These are phyloP conservation scores for Angomonas desouzai DNA, from an alignment of 208 protist genomes.

Conservation along the genomic window DNA sequence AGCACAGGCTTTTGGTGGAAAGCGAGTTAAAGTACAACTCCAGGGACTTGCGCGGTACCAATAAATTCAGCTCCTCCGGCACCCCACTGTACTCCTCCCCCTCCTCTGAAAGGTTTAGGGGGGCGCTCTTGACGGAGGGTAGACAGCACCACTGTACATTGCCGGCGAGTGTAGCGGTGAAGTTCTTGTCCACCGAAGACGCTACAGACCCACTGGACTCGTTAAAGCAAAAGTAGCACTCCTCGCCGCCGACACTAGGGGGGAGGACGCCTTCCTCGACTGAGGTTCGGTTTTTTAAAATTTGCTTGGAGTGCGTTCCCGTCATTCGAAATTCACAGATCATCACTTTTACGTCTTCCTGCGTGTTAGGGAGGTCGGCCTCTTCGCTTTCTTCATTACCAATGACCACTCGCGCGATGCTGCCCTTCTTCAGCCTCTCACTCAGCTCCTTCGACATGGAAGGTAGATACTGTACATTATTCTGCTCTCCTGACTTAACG, in stretches of 20 bases:
- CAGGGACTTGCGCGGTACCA: not conserved
- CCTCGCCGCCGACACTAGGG: conserved; percentile 15
- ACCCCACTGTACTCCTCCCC: not conserved
- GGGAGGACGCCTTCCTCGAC: conserved; percentile 33
- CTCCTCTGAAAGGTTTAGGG: conserved; percentile 8
- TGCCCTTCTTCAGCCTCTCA: not conserved
- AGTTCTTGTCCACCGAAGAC: conserved; percentile 25
- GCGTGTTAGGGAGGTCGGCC: not conserved
- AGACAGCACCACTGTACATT: conserved; percentile 30
- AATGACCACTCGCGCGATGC: conserved; percentile 15
- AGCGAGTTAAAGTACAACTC: conserved; percentile 5
- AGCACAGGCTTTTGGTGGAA: conserved; percentile 12
- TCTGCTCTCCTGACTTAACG: conserved; percentile 32
- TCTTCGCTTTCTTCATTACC: conserved; percentile 1
- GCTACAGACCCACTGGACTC: conserved; percentile 29
- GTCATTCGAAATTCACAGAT: conserved; percentile 25
- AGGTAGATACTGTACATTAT: conserved; percentile 20
- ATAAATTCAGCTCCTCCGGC: not conserved
- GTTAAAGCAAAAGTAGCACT: conserved; percentile 34
- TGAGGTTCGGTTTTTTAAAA: conserved; percentile 23
- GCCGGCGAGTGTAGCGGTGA: conserved; percentile 29
- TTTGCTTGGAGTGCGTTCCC: not conserved
- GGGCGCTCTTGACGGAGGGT: conserved; percentile 13
- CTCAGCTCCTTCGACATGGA: conserved; percentile 8
- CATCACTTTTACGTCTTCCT: conserved; percentile 15